phyloP scores from a whole-genome alignment of 306 rosid species.

The Hylodesmum podocarpum region DNA sequence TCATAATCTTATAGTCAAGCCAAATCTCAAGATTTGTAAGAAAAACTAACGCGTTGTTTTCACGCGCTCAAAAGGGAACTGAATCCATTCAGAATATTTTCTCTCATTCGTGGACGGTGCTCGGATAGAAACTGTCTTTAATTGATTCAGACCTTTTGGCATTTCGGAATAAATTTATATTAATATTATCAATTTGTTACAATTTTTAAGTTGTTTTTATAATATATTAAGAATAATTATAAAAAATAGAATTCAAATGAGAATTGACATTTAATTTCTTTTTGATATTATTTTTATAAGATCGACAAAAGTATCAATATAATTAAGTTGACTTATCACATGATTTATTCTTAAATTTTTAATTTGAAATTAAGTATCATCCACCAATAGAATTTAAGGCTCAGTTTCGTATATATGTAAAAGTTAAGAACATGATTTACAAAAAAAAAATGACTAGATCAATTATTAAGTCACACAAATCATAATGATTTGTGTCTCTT shows the following conservation, averaged over 20 bases:
- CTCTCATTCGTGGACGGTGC: not conserved
- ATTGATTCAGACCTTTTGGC: not conserved
- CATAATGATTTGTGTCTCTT: too few relatives aligned
- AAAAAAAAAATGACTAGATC: too few relatives aligned
- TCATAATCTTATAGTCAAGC: not conserved
- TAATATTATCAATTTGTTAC: not conserved
- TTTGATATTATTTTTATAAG: not conserved
- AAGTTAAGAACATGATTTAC: not conserved
- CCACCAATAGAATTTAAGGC: not conserved
- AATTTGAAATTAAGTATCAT: not conserved
- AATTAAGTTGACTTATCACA: not conserved
- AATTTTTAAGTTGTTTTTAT: not conserved
- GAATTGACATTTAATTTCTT: not conserved
- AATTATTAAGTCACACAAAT: too few relatives aligned
- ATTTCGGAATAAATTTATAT: not conserved
- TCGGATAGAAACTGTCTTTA: not conserved
- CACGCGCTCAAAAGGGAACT: conserved; percentile 15
- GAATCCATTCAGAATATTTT: conserved; percentile 19
- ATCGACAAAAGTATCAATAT: not conserved
- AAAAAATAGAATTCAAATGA: not conserved
- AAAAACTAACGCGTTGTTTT: not conserved
- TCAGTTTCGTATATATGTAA: too few relatives aligned
- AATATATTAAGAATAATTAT: not conserved
- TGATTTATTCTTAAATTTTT: not conserved
- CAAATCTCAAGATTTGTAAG: not conserved